These are phyloP conservation scores for Sideroxylon spinosum DNA, from an alignment of 179 eudicot genomes.

Conservation along the genomic window DNA sequence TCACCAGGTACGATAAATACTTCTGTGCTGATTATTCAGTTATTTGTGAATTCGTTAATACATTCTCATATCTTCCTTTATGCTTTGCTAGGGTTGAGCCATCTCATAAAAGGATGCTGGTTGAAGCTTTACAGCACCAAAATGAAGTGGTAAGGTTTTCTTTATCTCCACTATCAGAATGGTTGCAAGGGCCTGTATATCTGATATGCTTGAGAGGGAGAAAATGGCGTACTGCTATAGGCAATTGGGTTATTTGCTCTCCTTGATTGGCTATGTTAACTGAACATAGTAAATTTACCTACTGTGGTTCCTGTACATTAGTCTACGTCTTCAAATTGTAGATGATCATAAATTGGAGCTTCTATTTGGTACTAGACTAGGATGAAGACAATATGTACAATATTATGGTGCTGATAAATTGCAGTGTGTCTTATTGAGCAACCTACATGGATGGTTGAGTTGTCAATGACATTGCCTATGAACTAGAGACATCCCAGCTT, in stretches of 20 bases:
- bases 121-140: conserved; percentile 89
- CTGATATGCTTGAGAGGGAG: background rate
- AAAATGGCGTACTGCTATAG: background rate
- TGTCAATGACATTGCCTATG: background rate
- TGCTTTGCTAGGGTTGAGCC: conserved; percentile 76
- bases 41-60: background rate
- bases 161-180: conserved; percentile 10
- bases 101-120: conserved; percentile 94
- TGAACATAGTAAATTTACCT: background rate
- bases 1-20: conserved; percentile 54
- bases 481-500: background rate
- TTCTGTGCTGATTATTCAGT: background rate
- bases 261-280: background rate
- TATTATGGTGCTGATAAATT: background rate
- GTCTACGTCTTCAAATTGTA: background rate
- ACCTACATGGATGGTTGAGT: background rate
- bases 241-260: background rate
- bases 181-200: background rate
- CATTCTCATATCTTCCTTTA: background rate
- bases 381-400: background rate
- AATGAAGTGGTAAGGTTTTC: conserved; percentile 85
- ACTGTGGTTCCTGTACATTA: background rate
- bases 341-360: background rate
- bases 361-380: background rate
- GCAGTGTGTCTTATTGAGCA: background rate